Base-by-base conservation (phyloP, 2,329 filamentous ascomycete species). In the Calonectria pteridis region DNA sequence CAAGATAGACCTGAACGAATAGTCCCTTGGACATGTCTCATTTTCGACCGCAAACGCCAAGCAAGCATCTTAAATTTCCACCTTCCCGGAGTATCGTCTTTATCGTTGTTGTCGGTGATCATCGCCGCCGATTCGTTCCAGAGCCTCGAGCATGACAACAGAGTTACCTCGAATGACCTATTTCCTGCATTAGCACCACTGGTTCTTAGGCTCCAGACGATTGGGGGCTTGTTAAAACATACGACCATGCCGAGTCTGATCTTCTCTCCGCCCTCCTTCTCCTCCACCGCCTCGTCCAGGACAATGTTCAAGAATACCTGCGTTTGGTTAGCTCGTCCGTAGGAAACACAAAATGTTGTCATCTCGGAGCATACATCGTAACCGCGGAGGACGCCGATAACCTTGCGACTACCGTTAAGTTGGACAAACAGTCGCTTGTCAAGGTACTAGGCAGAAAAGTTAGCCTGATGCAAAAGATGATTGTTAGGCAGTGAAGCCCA, bases 391-490 rank as follows among this genome's bases (percentile, higher is more conserved):
- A 98, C 91, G 70, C 97, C 97, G 84, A 98, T 95, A 75, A 99
- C 96, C 87, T 98, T 98, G 85, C 97, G 94, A 86, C 96, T 98
- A 83, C 97, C 97, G 86, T 99, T 99, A 69, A 99, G 89, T 86
- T 99, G 96, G 79, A 98, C 95, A 86, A 98, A 98, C 83, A 99
- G 91, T 87, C 96, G 92, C 92, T 99, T 99, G 90, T 99, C 97
- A 87, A 99, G 95, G 87, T 99, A 99, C 97, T 99, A 81, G 64
- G 66, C 28, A 28, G 72, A 74, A 72, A 71, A 71, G 81, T 84
- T 80, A 84, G 82, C 74, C 50, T 33, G 28, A 58, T 35, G 51
- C 35, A 37, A 49, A 58, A 40, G 33, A 18, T 46, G 33, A 11
- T 43, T 6, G 65, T 51, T 14, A 69, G 20, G 43, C 69, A 33